These are phyloP conservation scores for Cyphellophora attinorum DNA, from an alignment of 2,329 filamentous ascomycete genomes.

Conservation along the genomic window DNA sequence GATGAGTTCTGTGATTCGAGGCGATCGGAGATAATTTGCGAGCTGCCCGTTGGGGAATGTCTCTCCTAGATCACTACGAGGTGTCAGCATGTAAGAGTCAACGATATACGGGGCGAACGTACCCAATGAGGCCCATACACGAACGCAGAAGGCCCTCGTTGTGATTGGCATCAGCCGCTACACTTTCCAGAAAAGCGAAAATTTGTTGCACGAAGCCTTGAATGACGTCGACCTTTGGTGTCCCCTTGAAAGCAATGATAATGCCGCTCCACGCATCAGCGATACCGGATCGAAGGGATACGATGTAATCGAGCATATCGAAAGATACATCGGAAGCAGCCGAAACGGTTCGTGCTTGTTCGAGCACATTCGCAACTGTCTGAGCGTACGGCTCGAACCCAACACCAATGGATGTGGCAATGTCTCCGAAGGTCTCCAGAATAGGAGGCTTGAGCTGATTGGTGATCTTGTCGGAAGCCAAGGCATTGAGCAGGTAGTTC, in stretches of 20 bases:
- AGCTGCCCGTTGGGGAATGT: slow-evolving; percentile 88
- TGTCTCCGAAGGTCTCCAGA: slow-evolving; percentile 94
- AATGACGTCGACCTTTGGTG: slow-evolving; percentile 50
- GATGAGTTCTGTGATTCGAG: slow-evolving; percentile 83
- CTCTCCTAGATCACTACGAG: slow-evolving; percentile 84
- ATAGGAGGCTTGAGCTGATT: slow-evolving; percentile 99
- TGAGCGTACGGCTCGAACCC: slow-evolving; percentile 88
- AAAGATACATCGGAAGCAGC: slow-evolving; percentile 71
- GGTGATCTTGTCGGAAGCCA: slow-evolving; percentile 74
- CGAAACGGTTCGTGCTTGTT: slow-evolving; percentile 80
- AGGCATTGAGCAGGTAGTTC: slow-evolving; percentile 91
- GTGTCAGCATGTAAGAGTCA: too few species aligned
- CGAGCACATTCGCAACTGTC: slow-evolving; percentile 85
- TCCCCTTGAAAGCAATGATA: slow-evolving; percentile 83
- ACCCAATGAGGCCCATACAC: slow-evolving; percentile 97
- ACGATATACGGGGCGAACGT: too few species aligned
- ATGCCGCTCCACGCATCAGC: slow-evolving; percentile 99
- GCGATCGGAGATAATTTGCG: slow-evolving; percentile 71
- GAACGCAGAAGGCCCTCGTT: slow-evolving; percentile 87
- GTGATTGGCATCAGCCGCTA: slow-evolving; percentile 74
- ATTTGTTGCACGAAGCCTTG: slow-evolving; percentile 74
- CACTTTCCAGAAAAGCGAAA: slow-evolving; percentile 73
- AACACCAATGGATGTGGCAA: slow-evolving; percentile 84
- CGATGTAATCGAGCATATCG: slow-evolving; percentile 94
- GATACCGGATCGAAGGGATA: slow-evolving; percentile 90